These are phyloP conservation scores for Kappamyces sp. DNA, from an alignment of 192 early-diverging fungal species.

Conservation along the genomic window DNA sequence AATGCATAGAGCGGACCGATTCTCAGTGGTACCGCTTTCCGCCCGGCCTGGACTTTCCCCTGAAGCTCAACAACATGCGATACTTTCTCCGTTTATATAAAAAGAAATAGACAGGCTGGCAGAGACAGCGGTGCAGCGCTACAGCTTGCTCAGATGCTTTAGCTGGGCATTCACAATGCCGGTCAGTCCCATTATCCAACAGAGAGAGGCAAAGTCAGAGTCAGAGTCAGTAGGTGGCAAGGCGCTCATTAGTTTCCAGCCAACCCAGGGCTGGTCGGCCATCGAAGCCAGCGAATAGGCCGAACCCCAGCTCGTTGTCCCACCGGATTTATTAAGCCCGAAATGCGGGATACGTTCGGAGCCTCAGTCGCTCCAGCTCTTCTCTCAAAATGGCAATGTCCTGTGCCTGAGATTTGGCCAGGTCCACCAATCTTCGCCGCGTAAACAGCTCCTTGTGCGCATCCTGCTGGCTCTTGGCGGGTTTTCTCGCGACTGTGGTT, in stretches of 20 bases:
- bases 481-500: slow-evolving; percentile 10
- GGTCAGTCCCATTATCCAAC: too few species aligned
- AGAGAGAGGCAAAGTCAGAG: too few species aligned
- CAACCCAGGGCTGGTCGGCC: too few species aligned
- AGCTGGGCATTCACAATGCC: too few species aligned
- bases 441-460: slow-evolving; percentile 41
- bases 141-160: too few species aligned
- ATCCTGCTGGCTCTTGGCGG: slow-evolving; percentile 14
- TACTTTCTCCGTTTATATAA: slow-evolving; percentile 83
- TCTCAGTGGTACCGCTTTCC: slow-evolving; percentile 60
- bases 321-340: slow-evolving; percentile 21
- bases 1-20: slow-evolving; percentile 61
- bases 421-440: slow-evolving; percentile 43
- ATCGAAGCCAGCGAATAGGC: too few species aligned
- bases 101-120: slow-evolving; percentile 36
- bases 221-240: too few species aligned
- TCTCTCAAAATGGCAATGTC: slow-evolving; percentile 53
- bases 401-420: slow-evolving; percentile 57
- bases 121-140: too few species aligned
- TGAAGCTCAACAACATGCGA: slow-evolving; percentile 84
- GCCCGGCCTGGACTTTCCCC: slow-evolving; percentile 64
- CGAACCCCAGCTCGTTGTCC: neutral
- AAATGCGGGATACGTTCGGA: slow-evolving; percentile 59
- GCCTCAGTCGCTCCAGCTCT: slow-evolving; percentile 50
- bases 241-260: too few species aligned